Evolutionary conservation across 2,329 filamentous ascomycete species (phyloP).

Genomic region (Fusarium veterinarium): DNA sequence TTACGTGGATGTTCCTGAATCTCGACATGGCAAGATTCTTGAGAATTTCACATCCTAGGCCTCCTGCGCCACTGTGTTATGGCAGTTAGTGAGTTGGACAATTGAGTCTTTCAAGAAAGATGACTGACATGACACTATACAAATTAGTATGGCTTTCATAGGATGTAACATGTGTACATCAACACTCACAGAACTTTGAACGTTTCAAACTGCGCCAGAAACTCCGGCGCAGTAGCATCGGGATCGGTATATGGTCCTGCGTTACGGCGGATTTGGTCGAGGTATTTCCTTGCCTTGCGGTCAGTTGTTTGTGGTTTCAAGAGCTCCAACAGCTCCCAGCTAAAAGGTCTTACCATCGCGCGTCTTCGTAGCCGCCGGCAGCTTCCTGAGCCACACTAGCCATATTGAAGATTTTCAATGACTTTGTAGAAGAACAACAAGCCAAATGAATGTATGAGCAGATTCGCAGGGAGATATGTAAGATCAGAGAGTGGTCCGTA

Average conservation of each 20-base stretch:
- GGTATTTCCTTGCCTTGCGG: slow-evolving; percentile 73
- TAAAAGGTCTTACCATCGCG: slow-evolving; percentile 49
- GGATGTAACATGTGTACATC: neutral
- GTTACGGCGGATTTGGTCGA: slow-evolving; percentile 82
- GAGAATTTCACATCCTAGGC: slow-evolving; percentile 93
- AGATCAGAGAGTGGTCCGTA: neutral
- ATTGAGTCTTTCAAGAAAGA: slow-evolving; percentile 11
- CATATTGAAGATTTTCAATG: slow-evolving; percentile 36
- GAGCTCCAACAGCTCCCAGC: slow-evolving; percentile 25
- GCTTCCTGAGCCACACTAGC: slow-evolving; percentile 37
- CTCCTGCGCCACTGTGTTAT: slow-evolving; percentile 81
- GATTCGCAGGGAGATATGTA: slow-evolving; percentile 5
- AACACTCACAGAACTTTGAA: slow-evolving; percentile 78
- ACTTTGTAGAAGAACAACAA: neutral
- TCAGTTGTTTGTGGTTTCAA: slow-evolving; percentile 12
- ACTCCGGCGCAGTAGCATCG: slow-evolving; percentile 63
- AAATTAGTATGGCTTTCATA: slow-evolving; percentile 23
- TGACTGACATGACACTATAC: slow-evolving; percentile 63
- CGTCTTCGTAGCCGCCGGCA: slow-evolving; percentile 43
- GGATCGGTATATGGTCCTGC: slow-evolving; percentile 85
- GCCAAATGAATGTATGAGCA: neutral
- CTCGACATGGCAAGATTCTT: slow-evolving; percentile 96
- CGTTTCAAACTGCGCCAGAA: slow-evolving; percentile 68
- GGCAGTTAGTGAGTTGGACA: slow-evolving; percentile 28
- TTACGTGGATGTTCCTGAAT: slow-evolving; percentile 97